Base-by-base conservation (phyloP, 495 filamentous ascomycete species). In the Amorphotheca resinae region DNA sequence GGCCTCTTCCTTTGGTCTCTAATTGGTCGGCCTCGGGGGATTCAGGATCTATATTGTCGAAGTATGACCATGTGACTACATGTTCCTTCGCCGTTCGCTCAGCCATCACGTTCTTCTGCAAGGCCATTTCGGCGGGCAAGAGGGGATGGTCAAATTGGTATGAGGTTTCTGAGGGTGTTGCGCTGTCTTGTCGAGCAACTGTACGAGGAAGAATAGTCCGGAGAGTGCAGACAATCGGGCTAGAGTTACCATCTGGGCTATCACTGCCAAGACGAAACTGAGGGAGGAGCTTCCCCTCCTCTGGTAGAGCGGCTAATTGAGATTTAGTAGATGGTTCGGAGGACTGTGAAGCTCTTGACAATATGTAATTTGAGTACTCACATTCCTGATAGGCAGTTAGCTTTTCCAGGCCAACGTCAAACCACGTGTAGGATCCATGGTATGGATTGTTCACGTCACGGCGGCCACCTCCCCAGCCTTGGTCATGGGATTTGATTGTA, bases 371-470 rank as follows among this genome's bases (percentile, higher is more conserved):
- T 44, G 6, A n/a, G 20, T 7, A 18, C 22, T 12, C 16, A 32
- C 30, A 15, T 42, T 41, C 35, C 1, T 32, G 20, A 18, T 28
- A 34, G 7, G 52, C 42, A 20, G n/a, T 43, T 16, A 70, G 61
- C 11, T 64, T 60, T 36, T 75, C 70, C 14, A 71, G 46, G 0
- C 77, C 77, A 3, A 64, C 70, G 33, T 83, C 80, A 50, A 85
- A 85, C 81, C 81, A 87, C 0, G 80, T 84, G 56, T 60, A 82
- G 0, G 77, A 79, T 11, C 52, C 59, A 3, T 59, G 43, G 50
- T 73, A 84, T n/a, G n/a, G n/a, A n/a, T 67, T 73, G 31, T 68
- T 59, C 4, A 60, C 53, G 1, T 37, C 16, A 3, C 20, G 14
- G 0, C 41, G 17, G 0, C 58, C 50, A 3, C 64, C 59, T 32